Base-by-base conservation (phyloP, 495 filamentous ascomycete genomes). In the Daldinia childiae region DNA sequence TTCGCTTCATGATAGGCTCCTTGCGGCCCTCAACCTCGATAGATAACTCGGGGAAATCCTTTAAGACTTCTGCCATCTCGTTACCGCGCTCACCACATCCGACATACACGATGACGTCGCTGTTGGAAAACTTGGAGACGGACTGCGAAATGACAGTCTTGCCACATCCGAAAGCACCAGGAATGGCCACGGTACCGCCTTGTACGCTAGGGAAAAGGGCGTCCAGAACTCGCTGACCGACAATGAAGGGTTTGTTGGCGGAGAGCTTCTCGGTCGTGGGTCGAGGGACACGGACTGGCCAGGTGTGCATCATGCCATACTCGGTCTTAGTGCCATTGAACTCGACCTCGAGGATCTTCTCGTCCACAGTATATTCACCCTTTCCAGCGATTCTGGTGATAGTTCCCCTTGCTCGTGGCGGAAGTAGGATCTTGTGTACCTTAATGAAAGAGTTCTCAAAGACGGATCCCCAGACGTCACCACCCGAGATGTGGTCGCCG, bases 1-100 rank as follows among this genome's bases (percentile, higher is more conserved):
- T 98, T 75, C 95, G 96, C 88, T 98, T 99, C 95, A 99, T 99
- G 86, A 99, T 98, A 64, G 95, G 93, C 79, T 98, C 96, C 84
- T 93, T 90, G 76, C 94, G 93, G 73, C 95, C 95, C 26, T 94
- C 87, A 66, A 98, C 86, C 17, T 93, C 88, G 80, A 98, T 98
- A 27, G 90, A 90, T 65, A 99, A 91, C 87, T 97, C 93, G 43
- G 95, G 95, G 88, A 99, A 99, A 81, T 99, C 95, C 92, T 97
- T 98, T 87, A 99, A 88, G 68, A 99, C 95, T 87, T 99, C 95
- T 69, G 95, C 95, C 95, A 99, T 99, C 82, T 98, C 95, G 78
- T 98, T 99, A 73, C 95, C 95, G 68, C 95, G 93, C 86, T 99
- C 95, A 75, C 95, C 95, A 69, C 96, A 97, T 51, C 95, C 95